Evolutionary conservation across 2,329 filamentous ascomycete species (phyloP).

Genomic region (Claviceps monticola): DNA sequence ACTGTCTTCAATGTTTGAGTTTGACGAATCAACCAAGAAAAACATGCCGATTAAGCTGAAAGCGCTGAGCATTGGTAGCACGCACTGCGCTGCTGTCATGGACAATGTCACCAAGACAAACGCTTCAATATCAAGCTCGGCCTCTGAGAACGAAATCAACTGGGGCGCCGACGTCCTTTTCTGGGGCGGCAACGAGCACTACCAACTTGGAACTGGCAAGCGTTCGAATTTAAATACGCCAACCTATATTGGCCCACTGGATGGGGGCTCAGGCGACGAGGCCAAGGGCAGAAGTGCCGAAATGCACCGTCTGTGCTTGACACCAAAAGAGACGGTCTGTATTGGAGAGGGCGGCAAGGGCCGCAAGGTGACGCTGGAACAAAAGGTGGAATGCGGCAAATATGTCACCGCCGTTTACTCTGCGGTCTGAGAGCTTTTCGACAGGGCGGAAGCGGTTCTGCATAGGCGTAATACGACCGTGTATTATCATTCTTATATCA

Average conservation of each 20-base stretch:
- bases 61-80: conserved; percentile 59
- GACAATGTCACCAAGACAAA: conserved; percentile 60
- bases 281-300: conserved; percentile 46
- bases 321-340: conserved; percentile 57
- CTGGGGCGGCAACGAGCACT: conserved; percentile 92
- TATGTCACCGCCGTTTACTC: conserved; percentile 77
- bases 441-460: too few species aligned
- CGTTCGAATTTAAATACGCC: conserved; percentile 67
- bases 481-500: too few species aligned
- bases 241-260: conserved; percentile 64
- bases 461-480: too few species aligned
- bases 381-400: conserved; percentile 76
- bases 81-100: conserved; percentile 73
- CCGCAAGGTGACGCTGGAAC: conserved; percentile 63
- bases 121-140: conserved; percentile 34
- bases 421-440: conserved; percentile 24
- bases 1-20: conserved; percentile 76
- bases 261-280: conserved; percentile 44
- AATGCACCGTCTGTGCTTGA: conserved; percentile 65
- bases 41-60: conserved; percentile 67
- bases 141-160: conserved; percentile 57
- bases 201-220: conserved; percentile 84
- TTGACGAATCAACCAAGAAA: conserved; percentile 56
- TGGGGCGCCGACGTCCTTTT: conserved; percentile 82
- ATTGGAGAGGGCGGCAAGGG: conserved; percentile 46